Base-by-base conservation (phyloP, 148 eudicot genomes). In the Tetragonia tetragonoides region DNA sequence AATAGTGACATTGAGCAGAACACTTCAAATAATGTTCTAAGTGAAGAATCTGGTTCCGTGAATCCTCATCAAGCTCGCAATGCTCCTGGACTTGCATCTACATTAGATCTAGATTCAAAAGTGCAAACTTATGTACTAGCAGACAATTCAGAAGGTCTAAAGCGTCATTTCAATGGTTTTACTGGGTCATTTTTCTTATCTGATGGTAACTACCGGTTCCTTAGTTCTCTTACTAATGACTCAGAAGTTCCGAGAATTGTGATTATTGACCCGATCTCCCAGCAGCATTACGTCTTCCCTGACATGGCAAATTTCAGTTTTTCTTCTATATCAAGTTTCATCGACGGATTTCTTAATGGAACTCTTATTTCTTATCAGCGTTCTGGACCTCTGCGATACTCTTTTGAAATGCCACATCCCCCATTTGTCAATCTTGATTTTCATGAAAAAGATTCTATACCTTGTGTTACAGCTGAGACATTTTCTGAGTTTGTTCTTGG, bases 391-490 rank as follows among this genome's bases (percentile, higher is more conserved):
- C 76, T 82, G 79, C 81, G 74, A 71, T 76, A 79, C 68, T 68
- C 83, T 57, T 82, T 79, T 68, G 86, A 88, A 78, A 81, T 82
- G 75, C 85, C 85, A 75, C 80, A 49, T 24, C 97, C 97, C 42
- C 98, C 98, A 54, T 92, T 94, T 81, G 92, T 92, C 59, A 94
- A 90, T 88, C 86, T 87, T 72, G 93, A 94, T 83, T 94, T 94
- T 84, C 95, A 81, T 74, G 95, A 88, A 81, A 82, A 82, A 64
- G 89, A 89, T 62, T 85, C 90, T 66, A 87, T 92, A 76, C 95
- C 98, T 79, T 80, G 79, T 74, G 87, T 94, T 76, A 87, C 90
- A 4, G 37, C 88, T 2, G 77, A 82, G 37, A 84, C 80, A 51
- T 94, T 94, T 82, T 56, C 86, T 73, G 92, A 92, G 89, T 68